These are phyloP conservation scores for Aspergillus olivimuriae DNA, from an alignment of 495 filamentous ascomycete species.

Conservation along the genomic window DNA sequence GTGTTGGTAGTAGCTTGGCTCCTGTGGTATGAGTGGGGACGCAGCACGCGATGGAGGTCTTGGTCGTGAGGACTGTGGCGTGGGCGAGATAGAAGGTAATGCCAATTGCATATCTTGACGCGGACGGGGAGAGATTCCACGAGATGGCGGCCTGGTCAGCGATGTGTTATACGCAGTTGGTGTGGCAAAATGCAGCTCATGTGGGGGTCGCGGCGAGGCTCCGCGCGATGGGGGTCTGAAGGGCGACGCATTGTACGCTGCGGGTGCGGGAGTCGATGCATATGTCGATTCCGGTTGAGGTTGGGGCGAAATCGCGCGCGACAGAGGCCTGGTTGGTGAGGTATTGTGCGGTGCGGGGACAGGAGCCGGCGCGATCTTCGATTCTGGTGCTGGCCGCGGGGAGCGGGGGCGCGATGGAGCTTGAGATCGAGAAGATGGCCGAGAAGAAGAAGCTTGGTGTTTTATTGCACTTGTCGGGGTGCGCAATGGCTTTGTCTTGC, in stretches of 20 bases:
- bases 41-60: constrained; percentile 9
- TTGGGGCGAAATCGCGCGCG: too few relatives aligned
- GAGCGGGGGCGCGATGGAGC: constrained; percentile 26
- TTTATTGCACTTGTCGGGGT: constrained; percentile 35
- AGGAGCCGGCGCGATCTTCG: not conserved
- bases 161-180: not conserved
- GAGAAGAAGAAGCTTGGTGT: constrained; percentile 28
- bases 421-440: constrained; percentile 24
- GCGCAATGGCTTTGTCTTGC: constrained; percentile 31
- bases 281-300: too few relatives aligned
- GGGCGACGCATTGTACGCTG: too few relatives aligned
- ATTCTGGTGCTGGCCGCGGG: constrained; percentile 13
- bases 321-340: constrained; percentile 1
- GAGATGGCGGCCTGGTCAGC: constrained; percentile 4
- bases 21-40: constrained; percentile 24
- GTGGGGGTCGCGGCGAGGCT: constrained; percentile 15
- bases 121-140: constrained; percentile 11
- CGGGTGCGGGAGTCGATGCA: too few relatives aligned
- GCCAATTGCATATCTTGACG: not conserved
- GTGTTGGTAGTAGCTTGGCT: constrained; percentile 25
- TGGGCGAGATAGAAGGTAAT: not conserved
- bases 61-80: not conserved
- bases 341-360: not conserved
- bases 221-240: too few relatives aligned
- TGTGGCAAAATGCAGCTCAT: constrained; percentile 2